Conservation (phyloP, 2,329 filamentous ascomycete species). For the Alternaria brassicicola region DNA sequence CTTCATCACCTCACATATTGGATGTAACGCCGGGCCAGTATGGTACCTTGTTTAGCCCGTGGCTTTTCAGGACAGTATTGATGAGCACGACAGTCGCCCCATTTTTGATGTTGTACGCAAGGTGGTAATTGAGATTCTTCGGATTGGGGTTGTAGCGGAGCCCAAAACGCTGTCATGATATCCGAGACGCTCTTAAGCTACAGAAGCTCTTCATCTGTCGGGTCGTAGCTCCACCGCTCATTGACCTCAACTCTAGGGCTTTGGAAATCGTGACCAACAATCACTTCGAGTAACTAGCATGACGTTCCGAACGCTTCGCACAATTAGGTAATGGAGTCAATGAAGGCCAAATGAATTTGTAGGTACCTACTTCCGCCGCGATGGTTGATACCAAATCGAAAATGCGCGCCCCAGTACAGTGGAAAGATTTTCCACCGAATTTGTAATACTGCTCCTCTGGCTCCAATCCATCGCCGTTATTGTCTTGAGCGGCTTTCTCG, state of each 20-base stretch:
- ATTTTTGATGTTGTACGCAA: constrained; percentile 10
- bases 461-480: neutral
- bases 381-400: constrained; percentile 13
- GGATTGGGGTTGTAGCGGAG: neutral
- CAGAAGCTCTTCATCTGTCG: neutral
- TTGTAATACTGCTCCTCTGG: constrained; percentile 13
- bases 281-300: neutral
- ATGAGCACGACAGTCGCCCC: neutral
- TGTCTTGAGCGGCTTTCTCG: constrained; percentile 5
- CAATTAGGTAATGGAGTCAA: no score
- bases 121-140: constrained; percentile 13
- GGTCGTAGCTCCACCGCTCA: neutral
- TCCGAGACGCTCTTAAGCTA: neutral
- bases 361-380: constrained; percentile 4
- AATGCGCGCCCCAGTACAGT: constrained; percentile 1
- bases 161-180: constrained; percentile 4
- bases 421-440: constrained; percentile 9
- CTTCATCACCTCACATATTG: constrained; percentile 6
- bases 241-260: neutral
- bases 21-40: constrained; percentile 22
- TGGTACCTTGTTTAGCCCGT: neutral
- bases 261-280: neutral
- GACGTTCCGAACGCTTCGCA: neutral
- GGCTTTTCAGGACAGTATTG: neutral
- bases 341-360: neutral